Conservation (phyloP, 2,329 filamentous ascomycete genomes). For the Epichloe gansuensis region DNA sequence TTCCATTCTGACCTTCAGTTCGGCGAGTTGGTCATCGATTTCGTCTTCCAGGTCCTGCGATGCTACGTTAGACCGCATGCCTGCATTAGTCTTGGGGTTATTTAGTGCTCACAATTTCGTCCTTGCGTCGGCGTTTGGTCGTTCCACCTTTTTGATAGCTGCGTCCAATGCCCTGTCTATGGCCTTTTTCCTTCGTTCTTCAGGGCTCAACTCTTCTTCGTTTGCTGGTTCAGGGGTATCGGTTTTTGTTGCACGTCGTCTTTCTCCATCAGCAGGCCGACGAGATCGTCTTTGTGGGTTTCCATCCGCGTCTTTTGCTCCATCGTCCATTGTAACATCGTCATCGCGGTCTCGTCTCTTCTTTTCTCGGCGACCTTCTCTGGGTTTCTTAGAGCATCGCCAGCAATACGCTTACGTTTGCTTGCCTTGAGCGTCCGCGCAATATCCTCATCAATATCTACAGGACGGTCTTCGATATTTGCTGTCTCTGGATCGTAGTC, state of each 20-base stretch:
- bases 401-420: constrained; percentile 54
- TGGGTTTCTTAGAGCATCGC: constrained; percentile 59
- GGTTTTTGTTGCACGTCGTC: constrained; percentile 29
- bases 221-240: constrained; percentile 49
- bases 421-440: constrained; percentile 51
- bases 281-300: constrained; percentile 36
- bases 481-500: constrained; percentile 56
- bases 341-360: constrained; percentile 40
- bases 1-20: constrained; percentile 83
- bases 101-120: constrained; percentile 58
- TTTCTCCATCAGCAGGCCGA: constrained; percentile 33
- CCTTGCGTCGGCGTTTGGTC: constrained; percentile 64
- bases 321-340: constrained; percentile 36
- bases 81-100: constrained; percentile 6
- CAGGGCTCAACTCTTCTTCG: constrained; percentile 69
- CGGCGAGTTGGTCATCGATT: constrained; percentile 80
- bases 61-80: constrained; percentile 6
- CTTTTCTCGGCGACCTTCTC: constrained; percentile 60
- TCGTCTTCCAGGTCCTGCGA: constrained; percentile 73
- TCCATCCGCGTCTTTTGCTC: constrained; percentile 30
- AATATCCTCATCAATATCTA: constrained; percentile 56
- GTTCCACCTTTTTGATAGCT: constrained; percentile 61
- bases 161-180: constrained; percentile 82
- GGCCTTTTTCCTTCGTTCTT: constrained; percentile 71
- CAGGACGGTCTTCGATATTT: constrained; percentile 49